phyloP scores from a whole-genome alignment of 2,329 filamentous ascomycete genomes.

The Domatiomyces catenatus region DNA sequence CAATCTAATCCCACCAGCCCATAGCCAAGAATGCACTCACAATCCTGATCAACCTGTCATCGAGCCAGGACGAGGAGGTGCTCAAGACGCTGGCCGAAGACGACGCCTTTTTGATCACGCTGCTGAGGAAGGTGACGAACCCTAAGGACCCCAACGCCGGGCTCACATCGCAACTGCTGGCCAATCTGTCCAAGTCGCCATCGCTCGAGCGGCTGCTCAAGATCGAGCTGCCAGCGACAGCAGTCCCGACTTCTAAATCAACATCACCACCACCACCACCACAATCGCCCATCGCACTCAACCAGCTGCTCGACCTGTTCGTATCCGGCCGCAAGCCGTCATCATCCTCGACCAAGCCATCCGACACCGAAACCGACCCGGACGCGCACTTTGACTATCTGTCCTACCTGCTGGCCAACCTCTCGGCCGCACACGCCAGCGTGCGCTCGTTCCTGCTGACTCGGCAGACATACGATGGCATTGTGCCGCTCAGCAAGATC shows the following conservation, averaged over 20 bases:
- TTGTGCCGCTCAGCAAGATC: constrained; percentile 83
- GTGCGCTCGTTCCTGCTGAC: constrained; percentile 55
- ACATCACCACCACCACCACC: constrained; percentile 44
- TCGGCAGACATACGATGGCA: constrained; percentile 58
- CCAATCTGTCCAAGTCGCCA: constrained; percentile 76
- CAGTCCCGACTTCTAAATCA: constrained; percentile 4
- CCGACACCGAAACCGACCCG: constrained; percentile 68
- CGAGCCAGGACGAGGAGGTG: constrained; percentile 62
- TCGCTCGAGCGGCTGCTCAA: constrained; percentile 52
- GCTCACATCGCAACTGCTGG: constrained; percentile 75
- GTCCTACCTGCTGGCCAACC: constrained; percentile 82
- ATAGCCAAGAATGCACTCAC: constrained; percentile 88
- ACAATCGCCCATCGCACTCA: constrained; percentile 54
- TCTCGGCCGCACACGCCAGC: constrained; percentile 65
- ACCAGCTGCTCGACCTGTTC: constrained; percentile 90
- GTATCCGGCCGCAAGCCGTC: constrained; percentile 31
- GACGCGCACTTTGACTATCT: constrained; percentile 79
- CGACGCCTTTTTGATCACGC: constrained; percentile 61
- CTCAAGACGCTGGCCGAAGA: constrained; percentile 59
- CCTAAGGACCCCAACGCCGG: constrained; percentile 65
- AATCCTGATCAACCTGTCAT: constrained; percentile 63
- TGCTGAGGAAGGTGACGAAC: constrained; percentile 55
- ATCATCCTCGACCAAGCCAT: constrained; percentile 43
- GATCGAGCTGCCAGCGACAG: constrained; percentile 44
- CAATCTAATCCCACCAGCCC: constrained; percentile 35